Conservation (phyloP, 2,329 filamentous ascomycete species). For the Penicillium olsonii region DNA sequence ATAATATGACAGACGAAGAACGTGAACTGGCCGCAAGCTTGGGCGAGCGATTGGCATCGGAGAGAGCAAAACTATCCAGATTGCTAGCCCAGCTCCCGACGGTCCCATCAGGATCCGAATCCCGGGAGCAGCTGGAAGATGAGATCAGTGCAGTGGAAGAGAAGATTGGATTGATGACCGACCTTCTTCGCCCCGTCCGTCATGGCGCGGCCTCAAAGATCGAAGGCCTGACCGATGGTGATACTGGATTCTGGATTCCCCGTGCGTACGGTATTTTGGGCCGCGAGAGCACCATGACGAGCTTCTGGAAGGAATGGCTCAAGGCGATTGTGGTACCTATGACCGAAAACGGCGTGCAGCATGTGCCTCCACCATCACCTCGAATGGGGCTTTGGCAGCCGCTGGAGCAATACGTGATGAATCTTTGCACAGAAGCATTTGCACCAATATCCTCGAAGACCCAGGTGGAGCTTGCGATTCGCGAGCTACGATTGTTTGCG, state of each 20-base stretch:
- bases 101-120: slow-evolving; percentile 75
- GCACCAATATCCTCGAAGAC: slow-evolving; percentile 91
- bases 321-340: slow-evolving; percentile 92
- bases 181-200: slow-evolving; percentile 86
- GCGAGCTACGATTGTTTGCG: slow-evolving; percentile 88
- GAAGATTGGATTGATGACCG: slow-evolving; percentile 95
- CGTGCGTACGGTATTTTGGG: slow-evolving; percentile 91
- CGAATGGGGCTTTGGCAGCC: slow-evolving; percentile 94
- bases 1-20: slow-evolving; percentile 98
- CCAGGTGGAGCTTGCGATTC: slow-evolving; percentile 86
- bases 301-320: slow-evolving; percentile 99
- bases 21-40: slow-evolving; percentile 89
- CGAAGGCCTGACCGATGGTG: slow-evolving; percentile 90
- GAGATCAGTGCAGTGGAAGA: slow-evolving; percentile 95
- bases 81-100: slow-evolving; percentile 80
- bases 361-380: slow-evolving; percentile 85
- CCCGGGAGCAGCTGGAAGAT: slow-evolving; percentile 83
- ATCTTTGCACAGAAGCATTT: slow-evolving; percentile 91
- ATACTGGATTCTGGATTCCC: slow-evolving; percentile 94
- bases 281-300: slow-evolving; percentile 76
- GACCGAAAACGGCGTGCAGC: slow-evolving; percentile 80
- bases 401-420: slow-evolving; percentile 93
- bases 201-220: slow-evolving; percentile 97
- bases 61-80: slow-evolving; percentile 86
- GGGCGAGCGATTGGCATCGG: slow-evolving; percentile 80